Percentiles rank a stretch among this genome's conserved stretches.
These are phyloP conservation scores for Suillus occidentalis DNA, from an alignment of 768 basidiomycete genomes.

Conservation along the genomic window DNA sequence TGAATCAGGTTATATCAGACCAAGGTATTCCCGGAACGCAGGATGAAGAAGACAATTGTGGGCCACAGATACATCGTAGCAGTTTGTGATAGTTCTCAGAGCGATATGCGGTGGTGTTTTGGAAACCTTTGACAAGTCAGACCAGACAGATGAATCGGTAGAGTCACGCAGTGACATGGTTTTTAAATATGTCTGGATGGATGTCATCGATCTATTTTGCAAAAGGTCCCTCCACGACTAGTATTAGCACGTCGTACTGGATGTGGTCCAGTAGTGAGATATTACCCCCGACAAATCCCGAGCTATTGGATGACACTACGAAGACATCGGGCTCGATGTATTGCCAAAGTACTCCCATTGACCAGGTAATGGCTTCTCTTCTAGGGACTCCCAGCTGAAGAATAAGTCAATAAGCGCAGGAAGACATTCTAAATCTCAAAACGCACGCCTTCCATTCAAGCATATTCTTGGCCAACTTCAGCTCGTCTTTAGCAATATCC, in stretches of 20 bases:
- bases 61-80: conserved; percentile 41
- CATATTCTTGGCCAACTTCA: conserved; percentile 76
- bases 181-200: not conserved
- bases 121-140: not conserved
- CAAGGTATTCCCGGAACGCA: conserved; percentile 70
- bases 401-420: conserved; percentile 9
- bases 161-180: not conserved
- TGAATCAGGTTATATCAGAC: conserved; percentile 64
- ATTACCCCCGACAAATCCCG: conserved; percentile 32
- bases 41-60: conserved; percentile 57
- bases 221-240: not conserved
- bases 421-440: conserved; percentile 8
- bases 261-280: not conserved
- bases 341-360: conserved; percentile 88
- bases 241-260: not conserved
- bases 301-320: conserved; percentile 1
- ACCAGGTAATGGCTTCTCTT: conserved; percentile 74
- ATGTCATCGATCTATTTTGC: conserved; percentile 2
- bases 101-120: not conserved
- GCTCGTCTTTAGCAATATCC: conserved; percentile 80
- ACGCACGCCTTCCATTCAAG: conserved; percentile 96
- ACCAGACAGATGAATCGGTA: not conserved
- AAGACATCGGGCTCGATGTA: conserved; percentile 42
- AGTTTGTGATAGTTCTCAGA: conserved; percentile 15
- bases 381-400: conserved; percentile 84